These are phyloP conservation scores for Zea luxurians DNA, from an alignment of 176 grass and related monocot genomes.

Conservation along the genomic window DNA sequence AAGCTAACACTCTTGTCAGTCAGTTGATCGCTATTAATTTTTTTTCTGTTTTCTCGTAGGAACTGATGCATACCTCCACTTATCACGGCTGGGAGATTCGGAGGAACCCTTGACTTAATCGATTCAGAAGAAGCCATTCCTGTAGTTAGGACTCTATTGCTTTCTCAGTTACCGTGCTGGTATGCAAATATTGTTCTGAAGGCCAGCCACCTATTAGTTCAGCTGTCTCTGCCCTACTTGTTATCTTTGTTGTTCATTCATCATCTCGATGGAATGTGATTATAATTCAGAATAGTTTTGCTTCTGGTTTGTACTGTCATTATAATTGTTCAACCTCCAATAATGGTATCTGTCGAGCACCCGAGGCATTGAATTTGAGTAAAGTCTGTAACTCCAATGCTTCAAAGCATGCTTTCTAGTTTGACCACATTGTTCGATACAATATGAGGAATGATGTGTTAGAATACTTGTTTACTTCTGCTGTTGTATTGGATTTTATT, in stretches of 20 bases:
- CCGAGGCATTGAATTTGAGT: not conserved
- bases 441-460: not conserved
- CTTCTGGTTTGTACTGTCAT: conserved; percentile 7
- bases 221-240: not conserved
- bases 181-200: conserved; percentile 45
- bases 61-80: conserved; percentile 94
- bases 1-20: not conserved
- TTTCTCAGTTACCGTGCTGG: conserved; percentile 16
- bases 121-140: conserved; percentile 36
- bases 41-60: conserved; percentile 44
- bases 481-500: too few relatives aligned
- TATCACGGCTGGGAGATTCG: conserved; percentile 89
- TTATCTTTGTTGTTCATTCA: conserved; percentile 8
- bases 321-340: not conserved
- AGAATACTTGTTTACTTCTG: too few relatives aligned
- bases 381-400: not conserved
- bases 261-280: not conserved
- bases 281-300: not conserved
- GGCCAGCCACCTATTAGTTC: conserved; percentile 36
- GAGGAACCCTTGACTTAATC: conserved; percentile 80
- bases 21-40: not conserved
- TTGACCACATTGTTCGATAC: not conserved
- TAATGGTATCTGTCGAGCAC: not conserved
- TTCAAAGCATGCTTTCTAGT: not conserved
- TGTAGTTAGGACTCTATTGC: conserved; percentile 41